Evolutionary conservation across 164 flowering plant genomes (phyloP).

Genomic region (Vitis rupestris): DNA sequence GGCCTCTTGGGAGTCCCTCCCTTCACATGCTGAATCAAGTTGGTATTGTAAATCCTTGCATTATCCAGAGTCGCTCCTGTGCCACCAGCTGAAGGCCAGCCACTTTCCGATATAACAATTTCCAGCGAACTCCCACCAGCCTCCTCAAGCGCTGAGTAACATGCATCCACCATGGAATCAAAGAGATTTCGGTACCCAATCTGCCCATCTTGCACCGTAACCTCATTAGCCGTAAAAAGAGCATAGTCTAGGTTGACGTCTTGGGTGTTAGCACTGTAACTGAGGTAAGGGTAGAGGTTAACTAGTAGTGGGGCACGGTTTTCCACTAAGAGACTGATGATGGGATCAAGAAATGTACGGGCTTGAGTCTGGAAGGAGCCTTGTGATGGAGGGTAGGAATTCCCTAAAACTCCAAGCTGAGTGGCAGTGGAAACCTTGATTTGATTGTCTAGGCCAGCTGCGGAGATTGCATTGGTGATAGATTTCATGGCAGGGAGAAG

Average conservation of each 20-base stretch:
- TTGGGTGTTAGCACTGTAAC: not conserved
- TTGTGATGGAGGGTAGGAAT: constrained; percentile 32
- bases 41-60: constrained; percentile 19
- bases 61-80: constrained; percentile 10
- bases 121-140: constrained; percentile 11
- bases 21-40: constrained; percentile 25
- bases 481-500: constrained; percentile 39
- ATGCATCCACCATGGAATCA: constrained; percentile 29
- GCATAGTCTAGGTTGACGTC: constrained; percentile 25
- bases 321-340: constrained; percentile 9
- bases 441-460: constrained; percentile 21
- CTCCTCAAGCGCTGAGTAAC: constrained; percentile 25
- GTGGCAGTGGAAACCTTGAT: constrained; percentile 36
- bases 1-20: constrained; percentile 27
- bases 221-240: constrained; percentile 9
- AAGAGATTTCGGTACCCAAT: constrained; percentile 22
- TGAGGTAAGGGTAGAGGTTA: constrained; percentile 32
- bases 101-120: constrained; percentile 26
- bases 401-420: constrained; percentile 11
- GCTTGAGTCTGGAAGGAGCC: constrained; percentile 15
- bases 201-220: constrained; percentile 3
- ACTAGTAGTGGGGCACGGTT: constrained; percentile 22
- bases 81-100: constrained; percentile 27
- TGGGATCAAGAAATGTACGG: constrained; percentile 2
- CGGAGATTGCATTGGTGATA: constrained; percentile 20